phyloP scores from a whole-genome alignment of 2,329 filamentous ascomycete species.

The Apiospora pterosperma region DNA sequence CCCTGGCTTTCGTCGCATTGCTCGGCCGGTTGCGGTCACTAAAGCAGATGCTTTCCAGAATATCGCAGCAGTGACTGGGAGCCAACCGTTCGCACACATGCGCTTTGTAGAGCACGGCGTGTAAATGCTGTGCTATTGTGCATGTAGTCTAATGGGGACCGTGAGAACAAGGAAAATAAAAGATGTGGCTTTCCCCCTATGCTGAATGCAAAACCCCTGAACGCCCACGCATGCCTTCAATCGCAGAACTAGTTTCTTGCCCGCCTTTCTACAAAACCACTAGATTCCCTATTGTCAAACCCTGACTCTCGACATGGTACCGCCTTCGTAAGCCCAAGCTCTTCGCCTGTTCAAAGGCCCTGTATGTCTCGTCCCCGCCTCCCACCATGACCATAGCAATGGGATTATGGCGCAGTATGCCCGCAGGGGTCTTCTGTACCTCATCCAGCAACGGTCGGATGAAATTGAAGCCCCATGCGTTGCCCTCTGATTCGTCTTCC shows the following conservation, averaged over 20 bases:
- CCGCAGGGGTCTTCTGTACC: constrained; percentile 66
- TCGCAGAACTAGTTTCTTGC: neutral
- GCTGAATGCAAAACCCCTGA: neutral
- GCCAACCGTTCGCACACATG: neutral
- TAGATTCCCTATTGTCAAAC: constrained; percentile 74
- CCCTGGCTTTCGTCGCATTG: neutral
- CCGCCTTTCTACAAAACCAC: constrained; percentile 50
- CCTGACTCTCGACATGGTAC: constrained; percentile 79
- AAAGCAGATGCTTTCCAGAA: neutral
- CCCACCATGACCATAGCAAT: constrained; percentile 83
- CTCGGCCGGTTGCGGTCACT: neutral
- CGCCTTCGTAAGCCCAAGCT: constrained; percentile 73
- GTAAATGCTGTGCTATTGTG: neutral
- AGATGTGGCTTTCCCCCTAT: neutral
- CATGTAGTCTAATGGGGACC: neutral
- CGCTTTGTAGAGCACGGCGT: neutral
- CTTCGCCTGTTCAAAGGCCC: constrained; percentile 57
- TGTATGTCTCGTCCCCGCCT: constrained; percentile 64
- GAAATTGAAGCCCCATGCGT: constrained; percentile 24
- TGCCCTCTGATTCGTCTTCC: constrained; percentile 25
- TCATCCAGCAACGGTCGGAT: constrained; percentile 71
- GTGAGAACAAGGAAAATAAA: neutral
- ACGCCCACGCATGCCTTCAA: neutral
- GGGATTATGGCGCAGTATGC: constrained; percentile 65
- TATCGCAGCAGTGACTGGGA: neutral